These are phyloP conservation scores for Diospyros kaki DNA, from an alignment of 148 eudicot genomes.

Conservation along the genomic window DNA sequence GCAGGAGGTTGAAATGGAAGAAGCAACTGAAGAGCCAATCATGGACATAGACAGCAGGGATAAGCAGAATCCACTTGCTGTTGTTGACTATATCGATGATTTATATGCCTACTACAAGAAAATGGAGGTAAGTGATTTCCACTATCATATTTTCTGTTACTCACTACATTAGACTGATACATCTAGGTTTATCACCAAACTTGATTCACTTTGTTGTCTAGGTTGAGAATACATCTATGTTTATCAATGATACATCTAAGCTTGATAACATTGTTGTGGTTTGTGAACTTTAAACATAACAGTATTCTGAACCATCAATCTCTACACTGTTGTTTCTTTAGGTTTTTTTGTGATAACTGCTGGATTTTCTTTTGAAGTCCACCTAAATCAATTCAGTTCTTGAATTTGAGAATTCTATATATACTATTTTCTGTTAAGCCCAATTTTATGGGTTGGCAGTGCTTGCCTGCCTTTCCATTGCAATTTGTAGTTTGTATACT, in stretches of 20 bases:
- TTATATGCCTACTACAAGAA: constrained; percentile 63
- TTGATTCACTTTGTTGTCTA: neutral
- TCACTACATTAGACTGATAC: neutral
- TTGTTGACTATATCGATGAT: constrained; percentile 63
- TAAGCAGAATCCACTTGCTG: constrained; percentile 63
- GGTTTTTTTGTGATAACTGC: no score
- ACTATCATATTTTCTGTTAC: no score
- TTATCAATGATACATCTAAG: neutral
- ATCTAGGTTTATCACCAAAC: neutral
- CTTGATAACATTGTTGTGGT: neutral
- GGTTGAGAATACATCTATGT: neutral
- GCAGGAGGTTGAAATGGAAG: constrained; percentile 71
- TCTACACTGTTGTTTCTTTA: no score
- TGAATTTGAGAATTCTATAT: no score
- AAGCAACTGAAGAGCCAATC: constrained; percentile 36
- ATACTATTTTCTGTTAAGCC: no score
- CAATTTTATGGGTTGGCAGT: no score
- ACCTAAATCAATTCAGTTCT: no score
- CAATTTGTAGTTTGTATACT: neutral
- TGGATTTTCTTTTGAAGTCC: no score
- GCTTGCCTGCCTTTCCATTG: neutral
- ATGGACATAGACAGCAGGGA: constrained; percentile 62
- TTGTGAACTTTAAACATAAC: neutral
- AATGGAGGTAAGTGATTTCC: constrained; percentile 32
- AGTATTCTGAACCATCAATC: no score